Conservation (phyloP, 768 basidiomycete species). For the Boletus sp. region DNA sequence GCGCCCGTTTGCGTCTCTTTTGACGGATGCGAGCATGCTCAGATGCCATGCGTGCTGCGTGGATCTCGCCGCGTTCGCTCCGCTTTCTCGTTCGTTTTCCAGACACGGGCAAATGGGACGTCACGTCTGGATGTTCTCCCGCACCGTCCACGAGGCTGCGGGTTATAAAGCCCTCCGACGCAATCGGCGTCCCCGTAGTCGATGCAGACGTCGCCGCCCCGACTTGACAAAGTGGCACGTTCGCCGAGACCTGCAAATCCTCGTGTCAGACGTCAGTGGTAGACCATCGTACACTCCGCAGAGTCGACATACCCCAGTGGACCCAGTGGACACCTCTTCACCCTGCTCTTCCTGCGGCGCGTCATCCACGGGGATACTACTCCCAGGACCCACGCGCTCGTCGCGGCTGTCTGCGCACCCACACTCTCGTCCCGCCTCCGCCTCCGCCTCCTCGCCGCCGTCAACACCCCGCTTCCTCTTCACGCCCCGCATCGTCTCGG, state of each 20-base stretch:
- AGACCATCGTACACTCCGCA: background rate
- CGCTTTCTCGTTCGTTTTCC: constrained; percentile 3
- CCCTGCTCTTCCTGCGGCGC: background rate
- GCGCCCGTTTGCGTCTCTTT: background rate
- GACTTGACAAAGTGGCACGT: background rate
- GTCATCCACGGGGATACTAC: background rate
- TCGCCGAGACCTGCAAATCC: background rate
- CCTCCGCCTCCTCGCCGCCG: background rate
- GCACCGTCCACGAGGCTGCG: too few relatives aligned
- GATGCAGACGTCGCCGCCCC: background rate
- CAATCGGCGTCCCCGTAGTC: background rate
- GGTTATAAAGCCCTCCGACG: background rate
- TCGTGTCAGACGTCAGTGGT: background rate
- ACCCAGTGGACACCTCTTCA: background rate
- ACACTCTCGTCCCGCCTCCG: background rate
- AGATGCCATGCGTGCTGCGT: background rate
- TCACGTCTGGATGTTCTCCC: background rate
- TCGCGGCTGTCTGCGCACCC: background rate
- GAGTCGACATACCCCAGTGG: constrained; percentile 1
- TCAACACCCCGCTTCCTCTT: constrained; percentile 16
- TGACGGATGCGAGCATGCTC: background rate
- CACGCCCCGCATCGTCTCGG: background rate
- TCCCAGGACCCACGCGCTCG: too few relatives aligned
- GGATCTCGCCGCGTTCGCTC: background rate
- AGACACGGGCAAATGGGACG: background rate